A percentile compares a stretch with the other conserved stretches of the same genome.
Conservation (phyloP, 495 filamentous ascomycete genomes). For the Neurospora sp. region DNA sequence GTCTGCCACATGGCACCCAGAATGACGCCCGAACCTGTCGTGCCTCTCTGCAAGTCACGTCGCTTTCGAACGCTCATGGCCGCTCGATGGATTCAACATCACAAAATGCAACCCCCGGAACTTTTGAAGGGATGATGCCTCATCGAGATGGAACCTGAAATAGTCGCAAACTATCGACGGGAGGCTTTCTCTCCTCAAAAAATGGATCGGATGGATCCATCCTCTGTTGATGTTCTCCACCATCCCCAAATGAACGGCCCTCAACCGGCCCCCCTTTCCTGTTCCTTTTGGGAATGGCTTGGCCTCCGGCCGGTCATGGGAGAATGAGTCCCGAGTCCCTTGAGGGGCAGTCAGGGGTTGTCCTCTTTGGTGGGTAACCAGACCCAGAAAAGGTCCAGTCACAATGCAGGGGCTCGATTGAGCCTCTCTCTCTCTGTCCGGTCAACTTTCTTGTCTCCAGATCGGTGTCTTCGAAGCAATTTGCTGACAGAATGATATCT, state of each 20-base stretch:
- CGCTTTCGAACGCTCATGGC: not conserved
- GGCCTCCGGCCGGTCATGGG: not conserved
- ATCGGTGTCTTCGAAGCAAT: not conserved
- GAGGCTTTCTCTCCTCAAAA: not conserved
- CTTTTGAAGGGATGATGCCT: not conserved
- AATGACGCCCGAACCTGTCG: not conserved
- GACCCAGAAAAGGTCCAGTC: not conserved
- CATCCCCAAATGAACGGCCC: not conserved
- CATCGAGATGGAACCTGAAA: not conserved
- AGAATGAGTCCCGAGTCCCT: not conserved
- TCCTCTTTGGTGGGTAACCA: not conserved
- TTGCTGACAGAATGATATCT: not conserved
- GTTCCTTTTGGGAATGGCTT: not conserved
- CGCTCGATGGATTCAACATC: not conserved
- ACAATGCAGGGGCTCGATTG: not conserved
- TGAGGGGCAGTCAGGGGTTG: not conserved
- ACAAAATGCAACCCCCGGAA: not conserved
- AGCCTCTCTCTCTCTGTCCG: not conserved
- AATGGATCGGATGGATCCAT: not conserved
- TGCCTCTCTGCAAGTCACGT: not conserved
- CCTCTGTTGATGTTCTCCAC: not conserved
- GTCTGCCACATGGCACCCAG: conserved; percentile 4
- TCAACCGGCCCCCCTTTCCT: not conserved
- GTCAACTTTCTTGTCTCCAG: not conserved
- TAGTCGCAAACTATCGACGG: not conserved